These are phyloP conservation scores for Ricinus communis DNA, from an alignment of 345 rosid genomes.

Conservation along the genomic window DNA sequence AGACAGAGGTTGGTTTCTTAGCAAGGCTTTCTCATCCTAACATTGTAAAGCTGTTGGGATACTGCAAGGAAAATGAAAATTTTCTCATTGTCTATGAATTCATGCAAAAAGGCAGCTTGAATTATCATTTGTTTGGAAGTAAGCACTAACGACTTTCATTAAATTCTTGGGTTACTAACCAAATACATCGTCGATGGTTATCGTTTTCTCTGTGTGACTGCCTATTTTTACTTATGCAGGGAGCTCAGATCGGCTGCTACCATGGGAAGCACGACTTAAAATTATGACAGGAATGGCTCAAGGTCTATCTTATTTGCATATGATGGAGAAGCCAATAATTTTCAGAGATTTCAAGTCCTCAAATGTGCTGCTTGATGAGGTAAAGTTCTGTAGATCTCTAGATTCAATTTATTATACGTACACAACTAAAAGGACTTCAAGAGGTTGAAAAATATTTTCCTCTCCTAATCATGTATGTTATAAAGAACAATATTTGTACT, in stretches of 20 bases:
- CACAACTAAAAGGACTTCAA: too few species aligned
- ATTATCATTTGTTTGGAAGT: conserved; percentile 23
- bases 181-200: too few species aligned
- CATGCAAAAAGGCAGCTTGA: conserved; percentile 22
- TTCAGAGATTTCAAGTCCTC: conserved; percentile 13
- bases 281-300: conserved; percentile 11
- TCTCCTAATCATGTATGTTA: too few species aligned
- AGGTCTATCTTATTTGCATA: conserved; percentile 9
- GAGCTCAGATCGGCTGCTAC: background rate
- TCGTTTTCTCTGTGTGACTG: background rate
- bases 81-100: conserved; percentile 19
- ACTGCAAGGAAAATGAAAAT: conserved; percentile 8
- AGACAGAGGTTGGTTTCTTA: conserved; percentile 8
- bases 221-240: background rate
- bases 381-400: background rate
- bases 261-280: conserved; percentile 1
- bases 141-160: background rate
- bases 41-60: conserved; percentile 19
- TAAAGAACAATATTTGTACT: too few species aligned
- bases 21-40: conserved; percentile 24
- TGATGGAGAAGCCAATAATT: conserved; percentile 9
- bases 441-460: too few species aligned
- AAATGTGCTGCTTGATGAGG: conserved; percentile 5
- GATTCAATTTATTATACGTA: background rate
- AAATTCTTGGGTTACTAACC: background rate